Evolutionary conservation across 768 basidiomycete genomes (phyloP), one percentile per base, ranked within the genome.

Genomic region (Termitomyces heimii): DNA sequence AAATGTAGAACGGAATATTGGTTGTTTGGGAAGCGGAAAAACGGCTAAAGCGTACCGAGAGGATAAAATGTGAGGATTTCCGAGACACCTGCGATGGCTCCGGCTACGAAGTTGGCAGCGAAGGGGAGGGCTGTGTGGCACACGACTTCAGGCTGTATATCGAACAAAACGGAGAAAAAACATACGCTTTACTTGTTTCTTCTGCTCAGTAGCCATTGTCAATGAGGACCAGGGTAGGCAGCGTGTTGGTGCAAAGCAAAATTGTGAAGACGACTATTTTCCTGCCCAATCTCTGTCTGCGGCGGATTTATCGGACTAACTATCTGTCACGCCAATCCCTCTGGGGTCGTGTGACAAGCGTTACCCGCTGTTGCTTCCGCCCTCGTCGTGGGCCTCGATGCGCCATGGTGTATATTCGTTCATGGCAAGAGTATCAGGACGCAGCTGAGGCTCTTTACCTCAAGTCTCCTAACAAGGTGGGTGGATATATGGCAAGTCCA

Each of bases 41-140:
- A 47, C n/a, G 37, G 37, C 29, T 28, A 24, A 26, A 51, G 67
- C 86, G 66, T 67, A 93, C 91, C 93, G 60, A 95, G 85, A 57
- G 94, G 92, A 64, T 94, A 95, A 68, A 94, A 92, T 4, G 89
- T 89, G 58, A 89, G 71, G 61, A 89, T 89, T 68, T 88, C 86
- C 4, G 88, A 87, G 61, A 92, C 83, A 56, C 96, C 96, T 61
- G 97, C 97, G 65, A 98, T 94, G 5, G 96, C 97, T 46, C 97
- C 97, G 0, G 96, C 94, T 1, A 87, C 82, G 67, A 99, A 98
- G 66, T 92, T 97, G 61, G 94, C 90, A 55, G 82, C 67, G 73
- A 94, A 94, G 1, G 92, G 92, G 47, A 93, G 78, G 29, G 91
- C 92, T 94, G 58, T 44, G 40, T 44, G 46, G 54, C 16, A 58